phyloP scores from a whole-genome alignment of 2,329 filamentous ascomycete genomes.

The Gnomoniopsis sp. region DNA sequence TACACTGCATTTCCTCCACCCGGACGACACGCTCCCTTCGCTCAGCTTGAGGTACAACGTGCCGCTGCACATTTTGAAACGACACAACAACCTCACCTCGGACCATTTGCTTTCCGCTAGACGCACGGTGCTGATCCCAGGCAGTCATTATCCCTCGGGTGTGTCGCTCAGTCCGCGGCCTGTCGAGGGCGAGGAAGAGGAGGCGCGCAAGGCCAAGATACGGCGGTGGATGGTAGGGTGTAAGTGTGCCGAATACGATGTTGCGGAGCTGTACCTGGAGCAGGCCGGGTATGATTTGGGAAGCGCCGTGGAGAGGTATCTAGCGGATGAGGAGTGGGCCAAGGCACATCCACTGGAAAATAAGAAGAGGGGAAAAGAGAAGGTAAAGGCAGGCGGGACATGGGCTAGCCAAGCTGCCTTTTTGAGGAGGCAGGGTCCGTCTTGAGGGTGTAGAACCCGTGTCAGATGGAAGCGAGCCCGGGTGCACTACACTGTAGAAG shows the following conservation, averaged over 20 bases:
- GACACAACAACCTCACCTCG: constrained; percentile 65
- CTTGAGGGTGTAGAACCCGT: background rate
- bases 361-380: constrained; percentile 27
- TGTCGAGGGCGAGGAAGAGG: constrained; percentile 71
- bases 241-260: constrained; percentile 74
- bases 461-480: background rate
- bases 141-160: constrained; percentile 51
- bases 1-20: constrained; percentile 71
- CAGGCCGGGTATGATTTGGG: constrained; percentile 66
- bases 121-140: constrained; percentile 68
- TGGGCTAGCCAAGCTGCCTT: constrained; percentile 18
- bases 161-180: constrained; percentile 60
- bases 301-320: constrained; percentile 59
- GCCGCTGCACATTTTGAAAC: constrained; percentile 58
- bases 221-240: constrained; percentile 76
- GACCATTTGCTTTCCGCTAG: constrained; percentile 70
- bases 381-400: constrained; percentile 6
- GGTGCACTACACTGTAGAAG: background rate
- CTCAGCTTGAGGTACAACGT: constrained; percentile 71
- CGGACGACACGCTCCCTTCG: constrained; percentile 65
- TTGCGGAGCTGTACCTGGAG: constrained; percentile 72
- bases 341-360: constrained; percentile 57
- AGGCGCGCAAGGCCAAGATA: constrained; percentile 65
- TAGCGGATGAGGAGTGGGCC: constrained; percentile 75
- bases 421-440: constrained; percentile 10